Conservation (phyloP, 2,329 filamentous ascomycete species). For the Cordyceps tenuipes region DNA sequence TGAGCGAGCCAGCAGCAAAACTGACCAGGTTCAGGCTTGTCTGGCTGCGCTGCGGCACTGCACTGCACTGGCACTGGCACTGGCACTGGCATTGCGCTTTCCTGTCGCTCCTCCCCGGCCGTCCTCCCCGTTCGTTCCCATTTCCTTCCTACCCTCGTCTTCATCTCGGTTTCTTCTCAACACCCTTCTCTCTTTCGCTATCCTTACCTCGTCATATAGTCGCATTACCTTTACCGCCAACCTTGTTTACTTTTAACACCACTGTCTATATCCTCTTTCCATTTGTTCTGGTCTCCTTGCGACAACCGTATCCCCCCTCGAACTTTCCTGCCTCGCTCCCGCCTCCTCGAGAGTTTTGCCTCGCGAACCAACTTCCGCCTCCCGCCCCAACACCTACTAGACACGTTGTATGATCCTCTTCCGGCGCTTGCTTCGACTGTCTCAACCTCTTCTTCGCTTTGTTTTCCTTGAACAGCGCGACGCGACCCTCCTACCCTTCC, state of each 20-base stretch:
- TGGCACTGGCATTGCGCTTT: neutral
- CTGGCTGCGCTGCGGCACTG: neutral
- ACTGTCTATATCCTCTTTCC: neutral
- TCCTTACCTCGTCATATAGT: conserved; percentile 4
- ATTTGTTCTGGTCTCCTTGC: neutral
- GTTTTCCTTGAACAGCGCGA: neutral
- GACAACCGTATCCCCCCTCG: neutral
- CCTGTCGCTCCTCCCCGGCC: conserved; percentile 13
- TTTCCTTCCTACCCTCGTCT: conserved; percentile 12
- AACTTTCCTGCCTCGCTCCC: conserved; percentile 4
- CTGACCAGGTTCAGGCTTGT: neutral
- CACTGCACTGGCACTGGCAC: too few relatives aligned
- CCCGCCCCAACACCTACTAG: neutral
- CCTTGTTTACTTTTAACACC: neutral
- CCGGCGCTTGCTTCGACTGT: neutral
- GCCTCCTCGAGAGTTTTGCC: conserved; percentile 6
- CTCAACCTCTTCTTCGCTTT: neutral
- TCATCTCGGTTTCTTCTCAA: conserved; percentile 9
- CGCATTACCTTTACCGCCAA: neutral
- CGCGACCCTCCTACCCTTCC: conserved; percentile 6
- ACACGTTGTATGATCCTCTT: neutral
- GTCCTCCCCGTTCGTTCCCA: conserved; percentile 12
- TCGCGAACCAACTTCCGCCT: neutral
- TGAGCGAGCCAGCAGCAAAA: neutral
- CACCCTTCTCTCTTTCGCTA: conserved; percentile 6